Evolutionary conservation across 176 grass and related monocot species (phyloP), one percentile per base, ranked within the genome.

Genomic region (Carex scoparia): DNA sequence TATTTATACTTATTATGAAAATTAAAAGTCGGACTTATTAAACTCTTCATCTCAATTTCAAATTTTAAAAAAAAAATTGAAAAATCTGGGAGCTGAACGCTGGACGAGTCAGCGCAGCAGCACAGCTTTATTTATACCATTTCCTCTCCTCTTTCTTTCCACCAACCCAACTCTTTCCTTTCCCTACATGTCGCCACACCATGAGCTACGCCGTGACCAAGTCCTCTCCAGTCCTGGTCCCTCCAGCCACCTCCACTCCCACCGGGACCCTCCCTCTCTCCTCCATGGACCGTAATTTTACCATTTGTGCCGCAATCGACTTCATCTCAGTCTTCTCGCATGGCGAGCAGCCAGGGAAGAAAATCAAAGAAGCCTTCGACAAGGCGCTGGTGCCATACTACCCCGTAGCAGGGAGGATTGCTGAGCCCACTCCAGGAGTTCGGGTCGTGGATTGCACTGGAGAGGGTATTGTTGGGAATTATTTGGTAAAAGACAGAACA

Each of bases 361-460:
- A 61, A 10, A 84, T 90, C 59, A 86, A 64, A 46, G 37, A 38
- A 19, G 88, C 80, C 48, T 84, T 90, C 30, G 31, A 85, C 7
- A 68, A 79, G 37, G 88, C 88, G 13, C 73, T 90, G 11, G 88
- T 90, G 3, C 80, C 69, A 15, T 90, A 90, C 80, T 90, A 87
- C 61, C 88, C 88, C 18, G 70, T 90, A 1, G 80, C 84, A 16
- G 88, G 88, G 10, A 85, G 79, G 68, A 83, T 89, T 2, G 84
- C 56, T 0, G 79, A 83, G 69, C 23, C 63, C 19, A 76, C 5
- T 46, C 10, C 32, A 0, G 84, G 80, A 5, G 85, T 68, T 66
- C 3, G 49, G 4, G 81, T 77, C 51, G 85, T 90, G 46, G 63
- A 77, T 14, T 87, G 88, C 80, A 80, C 85, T 49, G 81, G 84